Percentiles rank a stretch among this genome's conserved stretches.
Conservation (phyloP, 2,329 filamentous ascomycete genomes). For the Cordyceps cateniannulata region DNA sequence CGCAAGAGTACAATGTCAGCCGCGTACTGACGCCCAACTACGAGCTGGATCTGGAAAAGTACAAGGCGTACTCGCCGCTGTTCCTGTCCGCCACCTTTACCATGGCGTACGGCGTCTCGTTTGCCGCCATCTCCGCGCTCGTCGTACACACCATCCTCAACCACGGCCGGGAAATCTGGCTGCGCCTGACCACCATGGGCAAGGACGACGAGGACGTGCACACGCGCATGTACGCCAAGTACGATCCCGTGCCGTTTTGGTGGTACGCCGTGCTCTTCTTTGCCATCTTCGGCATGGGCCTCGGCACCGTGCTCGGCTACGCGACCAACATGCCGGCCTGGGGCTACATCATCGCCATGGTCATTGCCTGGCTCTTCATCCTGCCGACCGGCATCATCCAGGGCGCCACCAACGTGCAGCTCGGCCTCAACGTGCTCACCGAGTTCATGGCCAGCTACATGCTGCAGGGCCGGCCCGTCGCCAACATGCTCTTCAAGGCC, state of each 20-base stretch:
- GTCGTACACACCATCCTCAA: conserved; percentile 31
- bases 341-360: conserved; percentile 21
- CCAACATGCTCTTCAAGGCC: conserved; percentile 19
- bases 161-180: conserved; percentile 37
- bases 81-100: conserved; percentile 44
- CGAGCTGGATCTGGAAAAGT: conserved; percentile 42
- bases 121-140: conserved; percentile 39
- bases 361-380: conserved; percentile 17
- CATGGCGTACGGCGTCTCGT: conserved; percentile 35
- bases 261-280: conserved; percentile 29
- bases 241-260: conserved; percentile 30
- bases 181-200: conserved; percentile 37
- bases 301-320: conserved; percentile 22
- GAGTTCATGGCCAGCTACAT: conserved; percentile 25
- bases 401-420: conserved; percentile 23
- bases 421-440: conserved; percentile 30
- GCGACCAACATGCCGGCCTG: conserved; percentile 20
- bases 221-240: conserved; percentile 26
- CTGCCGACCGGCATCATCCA: conserved; percentile 21
- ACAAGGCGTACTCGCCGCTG: conserved; percentile 46
- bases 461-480: conserved; percentile 16
- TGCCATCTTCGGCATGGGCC: conserved; percentile 25
- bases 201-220: conserved; percentile 35
- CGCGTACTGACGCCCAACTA: conserved; percentile 43
- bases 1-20: conserved; percentile 41